Conservation (phyloP, 2,329 filamentous ascomycete genomes). For the Pseudogymnoascus sp. region DNA sequence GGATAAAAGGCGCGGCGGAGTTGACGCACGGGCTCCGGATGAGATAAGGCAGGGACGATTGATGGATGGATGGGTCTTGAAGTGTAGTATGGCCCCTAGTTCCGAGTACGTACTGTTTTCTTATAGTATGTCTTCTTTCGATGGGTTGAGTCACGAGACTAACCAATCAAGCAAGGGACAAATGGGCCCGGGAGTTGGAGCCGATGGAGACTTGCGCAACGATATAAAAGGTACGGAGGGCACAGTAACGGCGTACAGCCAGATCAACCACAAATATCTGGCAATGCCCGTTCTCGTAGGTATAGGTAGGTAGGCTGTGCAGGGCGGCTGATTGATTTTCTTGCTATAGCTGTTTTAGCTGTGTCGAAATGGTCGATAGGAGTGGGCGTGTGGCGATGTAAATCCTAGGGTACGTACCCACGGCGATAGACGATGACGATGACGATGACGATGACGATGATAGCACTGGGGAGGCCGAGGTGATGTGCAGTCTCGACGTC, state of each 20-base stretch:
- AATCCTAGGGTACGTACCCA: neutral
- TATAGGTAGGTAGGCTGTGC: neutral
- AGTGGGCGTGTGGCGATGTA: constrained; percentile 1
- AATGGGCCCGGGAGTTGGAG: neutral
- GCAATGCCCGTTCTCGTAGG: neutral
- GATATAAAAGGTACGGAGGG: neutral
- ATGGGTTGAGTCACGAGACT: neutral
- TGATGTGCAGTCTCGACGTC: neutral
- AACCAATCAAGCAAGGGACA: neutral
- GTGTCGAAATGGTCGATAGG: neutral
- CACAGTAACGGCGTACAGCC: neutral
- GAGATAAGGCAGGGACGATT: neutral
- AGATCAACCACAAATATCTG: neutral
- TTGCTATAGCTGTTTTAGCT: neutral
- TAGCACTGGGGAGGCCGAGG: neutral
- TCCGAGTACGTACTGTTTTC: neutral
- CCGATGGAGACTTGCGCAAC: neutral
- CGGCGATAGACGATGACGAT: neutral
- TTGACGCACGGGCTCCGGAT: neutral
- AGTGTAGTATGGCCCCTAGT: neutral
- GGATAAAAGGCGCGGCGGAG: neutral
- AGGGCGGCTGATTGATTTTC: neutral
- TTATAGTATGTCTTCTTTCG: no score
- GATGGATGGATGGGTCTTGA: neutral
- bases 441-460: neutral